phyloP scores from a whole-genome alignment of 1,139 yeast species.

The Geotrichum bryndzae region DNA sequence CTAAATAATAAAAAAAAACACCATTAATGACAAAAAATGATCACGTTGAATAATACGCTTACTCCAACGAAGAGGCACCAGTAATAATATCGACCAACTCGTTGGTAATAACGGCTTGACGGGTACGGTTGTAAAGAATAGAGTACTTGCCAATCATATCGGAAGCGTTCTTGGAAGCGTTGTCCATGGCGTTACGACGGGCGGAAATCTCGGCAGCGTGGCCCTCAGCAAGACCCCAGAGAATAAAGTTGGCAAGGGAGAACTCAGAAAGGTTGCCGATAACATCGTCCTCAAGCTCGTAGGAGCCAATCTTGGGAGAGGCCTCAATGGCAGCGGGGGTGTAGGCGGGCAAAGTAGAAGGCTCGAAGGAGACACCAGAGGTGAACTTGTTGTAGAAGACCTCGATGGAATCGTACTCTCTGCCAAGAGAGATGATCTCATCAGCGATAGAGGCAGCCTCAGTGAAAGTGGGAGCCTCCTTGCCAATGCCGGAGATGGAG shows the following conservation, averaged over 20 bases:
- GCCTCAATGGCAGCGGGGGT: constrained; percentile 67
- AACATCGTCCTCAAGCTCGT: constrained; percentile 71
- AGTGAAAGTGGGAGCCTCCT: constrained; percentile 88
- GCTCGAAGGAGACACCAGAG: constrained; percentile 86
- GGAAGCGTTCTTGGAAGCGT: constrained; percentile 98
- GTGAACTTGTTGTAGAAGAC: constrained; percentile 82
- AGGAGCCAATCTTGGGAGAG: constrained; percentile 82
- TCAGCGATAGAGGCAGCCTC: constrained; percentile 89
- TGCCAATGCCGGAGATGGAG: constrained; percentile 86
- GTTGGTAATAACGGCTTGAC: constrained; percentile 99
- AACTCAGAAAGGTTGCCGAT: constrained; percentile 60
- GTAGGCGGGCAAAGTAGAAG: constrained; percentile 62
- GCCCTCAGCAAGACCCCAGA: constrained; percentile 94
- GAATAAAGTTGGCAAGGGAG: constrained; percentile 82
- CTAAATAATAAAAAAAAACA: neutral
- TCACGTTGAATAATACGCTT: constrained; percentile 26
- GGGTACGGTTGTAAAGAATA: constrained; percentile 97
- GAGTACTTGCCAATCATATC: constrained; percentile 96
- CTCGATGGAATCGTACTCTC: constrained; percentile 67
- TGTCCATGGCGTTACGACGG: constrained; percentile 99
- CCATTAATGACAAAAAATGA: too few relatives aligned
- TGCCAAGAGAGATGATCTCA: constrained; percentile 56
- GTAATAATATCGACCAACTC: constrained; percentile 98
- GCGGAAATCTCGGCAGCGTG: constrained; percentile 97
- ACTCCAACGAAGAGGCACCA: constrained; percentile 98